Percentiles rank a stretch among this genome's conserved stretches.
These are phyloP conservation scores for Stagonosporopsis tanaceti DNA, from an alignment of 2,329 filamentous ascomycete species.

Conservation along the genomic window DNA sequence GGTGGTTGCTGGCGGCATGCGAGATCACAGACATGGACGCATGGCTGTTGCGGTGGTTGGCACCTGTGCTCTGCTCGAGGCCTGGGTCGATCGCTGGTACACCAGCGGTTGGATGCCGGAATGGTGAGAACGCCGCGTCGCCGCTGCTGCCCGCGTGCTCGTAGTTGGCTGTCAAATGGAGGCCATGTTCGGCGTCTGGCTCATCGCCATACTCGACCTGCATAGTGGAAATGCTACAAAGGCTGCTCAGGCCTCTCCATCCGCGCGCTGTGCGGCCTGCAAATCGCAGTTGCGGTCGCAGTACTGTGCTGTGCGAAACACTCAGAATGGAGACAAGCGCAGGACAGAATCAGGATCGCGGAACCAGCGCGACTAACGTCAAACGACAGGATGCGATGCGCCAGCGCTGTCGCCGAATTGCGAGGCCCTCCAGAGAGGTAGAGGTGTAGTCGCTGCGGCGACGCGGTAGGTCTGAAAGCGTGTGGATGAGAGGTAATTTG, in stretches of 20 bases:
- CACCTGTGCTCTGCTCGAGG: constrained; percentile 46
- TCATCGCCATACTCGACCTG: constrained; percentile 49
- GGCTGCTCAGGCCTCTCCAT: constrained; percentile 40
- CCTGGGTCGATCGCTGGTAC: constrained; percentile 48
- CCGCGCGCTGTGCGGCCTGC: constrained; percentile 34
- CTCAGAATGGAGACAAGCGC: constrained; percentile 17
- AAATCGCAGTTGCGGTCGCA: constrained; percentile 28
- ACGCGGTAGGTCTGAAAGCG: constrained; percentile 6
- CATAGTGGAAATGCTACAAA: constrained; percentile 42
- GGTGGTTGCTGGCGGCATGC: constrained; percentile 40
- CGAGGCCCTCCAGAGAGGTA: constrained; percentile 9
- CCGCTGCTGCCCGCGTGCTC: constrained; percentile 41
- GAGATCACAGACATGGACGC: constrained; percentile 44
- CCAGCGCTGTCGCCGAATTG: constrained; percentile 32
- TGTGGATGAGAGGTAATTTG: constrained; percentile 18
- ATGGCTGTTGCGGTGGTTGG: constrained; percentile 45
- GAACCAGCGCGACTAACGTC: constrained; percentile 27
- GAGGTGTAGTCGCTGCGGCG: constrained; percentile 2
- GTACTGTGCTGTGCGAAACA: constrained; percentile 21
- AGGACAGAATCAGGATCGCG: constrained; percentile 23
- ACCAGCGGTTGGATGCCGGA: constrained; percentile 42
- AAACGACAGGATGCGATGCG: constrained; percentile 41
- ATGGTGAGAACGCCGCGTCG: constrained; percentile 43
- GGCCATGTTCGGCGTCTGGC: constrained; percentile 43
- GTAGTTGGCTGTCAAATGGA: constrained; percentile 45